Conservation (phyloP, 192 early-diverging fungal genomes). For the Thamnidium elegans region DNA sequence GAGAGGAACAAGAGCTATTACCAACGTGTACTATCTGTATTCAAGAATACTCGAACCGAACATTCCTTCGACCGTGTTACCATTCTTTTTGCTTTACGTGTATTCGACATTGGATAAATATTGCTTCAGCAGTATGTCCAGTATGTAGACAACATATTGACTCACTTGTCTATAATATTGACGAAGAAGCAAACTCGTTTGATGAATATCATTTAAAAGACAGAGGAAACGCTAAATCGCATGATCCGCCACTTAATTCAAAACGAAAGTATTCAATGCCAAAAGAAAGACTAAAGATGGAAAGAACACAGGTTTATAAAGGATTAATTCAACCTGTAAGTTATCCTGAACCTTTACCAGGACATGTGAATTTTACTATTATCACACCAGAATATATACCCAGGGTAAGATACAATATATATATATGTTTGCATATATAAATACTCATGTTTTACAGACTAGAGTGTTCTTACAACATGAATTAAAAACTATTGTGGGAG, state of each 20-base stretch:
- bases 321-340: background rate
- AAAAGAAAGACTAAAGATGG: conserved; percentile 1
- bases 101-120: conserved; percentile 28
- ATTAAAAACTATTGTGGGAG: background rate
- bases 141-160: conserved; percentile 21
- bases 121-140: conserved; percentile 22
- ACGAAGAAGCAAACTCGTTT: conserved; percentile 22
- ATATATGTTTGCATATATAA: no score
- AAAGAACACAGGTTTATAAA: conserved; percentile 15
- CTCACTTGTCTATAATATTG: conserved; percentile 22
- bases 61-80: conserved; percentile 28
- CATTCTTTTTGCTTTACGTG: conserved; percentile 32
- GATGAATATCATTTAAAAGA: conserved; percentile 21
- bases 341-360: conserved; percentile 10
- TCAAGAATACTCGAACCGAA: conserved; percentile 20
- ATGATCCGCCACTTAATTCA: background rate
- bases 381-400: conserved; percentile 23
- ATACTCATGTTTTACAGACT: background rate
- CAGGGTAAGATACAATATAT: background rate
- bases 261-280: background rate
- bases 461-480: conserved; percentile 12
- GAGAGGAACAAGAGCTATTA: no score
- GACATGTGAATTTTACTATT: conserved; percentile 1
- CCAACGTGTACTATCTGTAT: conserved; percentile 31
- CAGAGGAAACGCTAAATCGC: background rate